These are phyloP conservation scores for Hyphopichia pseudoburtonii DNA, from an alignment of 1,139 yeast genomes.

Conservation along the genomic window DNA sequence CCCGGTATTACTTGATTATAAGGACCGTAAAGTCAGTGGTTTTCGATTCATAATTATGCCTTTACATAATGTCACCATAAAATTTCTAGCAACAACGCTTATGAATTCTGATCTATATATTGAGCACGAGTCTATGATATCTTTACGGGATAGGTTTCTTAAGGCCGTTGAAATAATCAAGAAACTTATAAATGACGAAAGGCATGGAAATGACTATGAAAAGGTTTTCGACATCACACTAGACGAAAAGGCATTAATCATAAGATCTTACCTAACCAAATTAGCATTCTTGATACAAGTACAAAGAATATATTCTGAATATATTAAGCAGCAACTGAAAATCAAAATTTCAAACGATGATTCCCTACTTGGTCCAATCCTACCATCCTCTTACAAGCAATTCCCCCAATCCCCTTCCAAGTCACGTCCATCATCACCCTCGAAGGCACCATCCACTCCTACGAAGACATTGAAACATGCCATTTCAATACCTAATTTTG, in stretches of 20 bases:
- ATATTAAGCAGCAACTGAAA: slow-evolving; percentile 19
- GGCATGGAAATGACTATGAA: slow-evolving; percentile 14
- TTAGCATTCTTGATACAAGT: slow-evolving; percentile 63
- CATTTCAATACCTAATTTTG: background rate
- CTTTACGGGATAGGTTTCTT: background rate
- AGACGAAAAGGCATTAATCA: slow-evolving; percentile 45
- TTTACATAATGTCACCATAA: slow-evolving; percentile 41
- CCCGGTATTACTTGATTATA: slow-evolving; percentile 29
- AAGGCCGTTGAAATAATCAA: background rate
- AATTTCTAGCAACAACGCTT: slow-evolving; percentile 32
- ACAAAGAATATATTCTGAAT: slow-evolving; percentile 51
- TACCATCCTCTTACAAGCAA: too few species aligned
- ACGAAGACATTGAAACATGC: background rate
- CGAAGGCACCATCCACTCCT: background rate
- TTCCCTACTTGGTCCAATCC: too few species aligned
- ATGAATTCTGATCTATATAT: slow-evolving; percentile 42
- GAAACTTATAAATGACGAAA: slow-evolving; percentile 9
- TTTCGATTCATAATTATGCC: slow-evolving; percentile 48
- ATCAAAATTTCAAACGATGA: too few species aligned
- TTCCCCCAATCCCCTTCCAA: too few species aligned
- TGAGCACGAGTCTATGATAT: slow-evolving; percentile 42
- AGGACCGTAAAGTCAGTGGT: slow-evolving; percentile 18
- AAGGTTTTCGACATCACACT: slow-evolving; percentile 22
- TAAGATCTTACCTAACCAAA: slow-evolving; percentile 45
- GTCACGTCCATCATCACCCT: background rate